Evolutionary conservation across 805 yeast genomes (phyloP), one percentile per base, ranked within the genome.

Genomic region (Naumovozyma castellii): DNA sequence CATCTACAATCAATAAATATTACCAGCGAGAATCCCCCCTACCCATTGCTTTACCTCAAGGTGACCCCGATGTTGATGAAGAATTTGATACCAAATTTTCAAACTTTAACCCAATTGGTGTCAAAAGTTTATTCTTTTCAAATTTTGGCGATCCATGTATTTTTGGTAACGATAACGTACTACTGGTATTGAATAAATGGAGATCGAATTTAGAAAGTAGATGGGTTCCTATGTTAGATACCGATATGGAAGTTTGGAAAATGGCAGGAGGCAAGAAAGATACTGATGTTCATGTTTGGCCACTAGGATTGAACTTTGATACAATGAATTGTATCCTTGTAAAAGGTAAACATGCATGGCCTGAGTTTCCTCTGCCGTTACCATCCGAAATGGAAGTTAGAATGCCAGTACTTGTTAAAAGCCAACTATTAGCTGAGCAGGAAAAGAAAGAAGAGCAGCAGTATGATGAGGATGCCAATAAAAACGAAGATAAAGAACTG

Each of bases 101-200:
- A 2, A 38, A 18, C 38, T 56, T 37, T 44, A 59, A 47, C 37
- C 59, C 65, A 17, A 33, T 46, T 59, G 82, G 47, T 25, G 46
- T 59, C 13, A 76, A 74, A 46, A 80, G 88, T 2, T 57, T 84
- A n/a, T 87, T 92, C 54, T 92, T 90, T 67, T 81, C 85, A 33
- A 79, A 80, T 34, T 80, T 75, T 51, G 95, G 95, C 16, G 97
- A 90, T 58, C 98, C 98, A 1, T 83, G 92, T 46, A 58, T 88
- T 5, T 82, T 80, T 40, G 95, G 94, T n/a, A 66, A 70, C 25
- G 87, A 80, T 46, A 86, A 86, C 44, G 72, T 78, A 9, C 67
- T 92, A 30, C 59, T 83, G 25, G 75, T 85, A 0, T 65, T 92
- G 16, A 69, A 79, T 18, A 75, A 79, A 47, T 90, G 97, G 95